These are phyloP conservation scores for Yamadazyma scolyti DNA, from an alignment of 805 yeast genomes.

Conservation along the genomic window DNA sequence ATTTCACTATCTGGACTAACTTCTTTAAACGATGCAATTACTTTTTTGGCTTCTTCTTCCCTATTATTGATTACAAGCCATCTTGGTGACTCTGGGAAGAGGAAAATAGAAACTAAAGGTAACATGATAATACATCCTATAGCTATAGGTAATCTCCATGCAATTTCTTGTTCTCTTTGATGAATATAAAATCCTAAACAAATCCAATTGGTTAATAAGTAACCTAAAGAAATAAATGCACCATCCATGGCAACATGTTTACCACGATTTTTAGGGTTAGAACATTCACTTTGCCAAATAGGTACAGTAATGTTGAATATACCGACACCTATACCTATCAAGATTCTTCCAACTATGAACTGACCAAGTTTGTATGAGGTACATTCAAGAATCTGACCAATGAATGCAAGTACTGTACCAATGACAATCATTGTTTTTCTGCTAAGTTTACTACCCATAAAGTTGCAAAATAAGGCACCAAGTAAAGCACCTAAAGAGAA, in stretches of 20 bases:
- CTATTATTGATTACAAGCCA: constrained; percentile 29
- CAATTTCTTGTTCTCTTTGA: constrained; percentile 44
- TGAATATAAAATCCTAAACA: constrained; percentile 68
- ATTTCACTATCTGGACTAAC: no score
- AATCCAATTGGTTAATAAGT: constrained; percentile 68
- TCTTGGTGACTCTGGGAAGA: constrained; percentile 43
- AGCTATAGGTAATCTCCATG: constrained; percentile 67
- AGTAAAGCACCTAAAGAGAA: constrained; percentile 4
- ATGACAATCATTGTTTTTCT: constrained; percentile 56
- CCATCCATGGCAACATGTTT: constrained; percentile 65
- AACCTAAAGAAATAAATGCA: constrained; percentile 61
- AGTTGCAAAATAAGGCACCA: constrained; percentile 12
- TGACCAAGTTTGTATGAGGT: constrained; percentile 56
- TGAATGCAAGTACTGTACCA: constrained; percentile 55
- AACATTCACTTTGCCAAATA: constrained; percentile 73
- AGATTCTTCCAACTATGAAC: constrained; percentile 62
- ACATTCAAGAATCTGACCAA: constrained; percentile 59
- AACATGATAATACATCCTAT: constrained; percentile 58
- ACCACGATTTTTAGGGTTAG: constrained; percentile 64
- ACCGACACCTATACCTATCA: constrained; percentile 77
- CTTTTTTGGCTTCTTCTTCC: constrained; percentile 21
- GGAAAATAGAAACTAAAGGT: constrained; percentile 21
- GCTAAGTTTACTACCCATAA: constrained; percentile 59
- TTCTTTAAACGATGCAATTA: neutral
- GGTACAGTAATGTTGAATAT: constrained; percentile 72